Percentiles rank a stretch among this genome's conserved stretches.
phyloP scores from a whole-genome alignment of 2,329 filamentous ascomycete genomes.

The Passalora sequoiae region DNA sequence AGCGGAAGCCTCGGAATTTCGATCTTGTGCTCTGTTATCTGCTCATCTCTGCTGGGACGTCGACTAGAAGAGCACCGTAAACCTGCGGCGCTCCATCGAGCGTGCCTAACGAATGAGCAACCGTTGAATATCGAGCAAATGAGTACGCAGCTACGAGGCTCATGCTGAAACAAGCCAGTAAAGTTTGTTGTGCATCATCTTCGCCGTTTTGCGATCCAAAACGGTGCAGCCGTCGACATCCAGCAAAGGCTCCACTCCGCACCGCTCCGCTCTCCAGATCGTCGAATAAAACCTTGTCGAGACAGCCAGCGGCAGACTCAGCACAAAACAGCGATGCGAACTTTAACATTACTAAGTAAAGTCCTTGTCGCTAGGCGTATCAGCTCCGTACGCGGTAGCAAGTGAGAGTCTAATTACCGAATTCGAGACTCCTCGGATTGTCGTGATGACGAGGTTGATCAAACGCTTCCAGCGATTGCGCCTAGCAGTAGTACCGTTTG shows the following conservation, averaged over 20 bases:
- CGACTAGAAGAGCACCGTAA: too few relatives aligned
- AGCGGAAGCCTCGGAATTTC: neutral
- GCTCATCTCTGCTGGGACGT: neutral
- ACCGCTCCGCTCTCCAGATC: neutral
- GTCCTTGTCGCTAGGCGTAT: too few relatives aligned
- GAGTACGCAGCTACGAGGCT: neutral
- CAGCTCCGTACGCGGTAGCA: too few relatives aligned
- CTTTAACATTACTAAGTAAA: neutral
- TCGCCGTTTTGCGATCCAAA: neutral
- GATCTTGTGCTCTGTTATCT: neutral
- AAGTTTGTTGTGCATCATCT: neutral
- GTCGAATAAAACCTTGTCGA: neutral
- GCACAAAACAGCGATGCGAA: neutral
- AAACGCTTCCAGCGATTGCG: neutral
- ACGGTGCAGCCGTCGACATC: neutral
- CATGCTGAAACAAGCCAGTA: neutral
- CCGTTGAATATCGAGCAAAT: neutral
- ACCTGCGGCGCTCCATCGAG: too few relatives aligned
- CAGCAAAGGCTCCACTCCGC: neutral
- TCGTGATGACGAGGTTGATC: neutral
- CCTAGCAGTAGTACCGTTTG: neutral
- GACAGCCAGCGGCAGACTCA: neutral
- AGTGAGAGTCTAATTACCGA: too few relatives aligned
- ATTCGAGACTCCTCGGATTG: too few relatives aligned
- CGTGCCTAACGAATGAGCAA: neutral